phyloP scores from a whole-genome alignment of 1,284 basidiomycete species.

The Paramarasmius palmivorus region DNA sequence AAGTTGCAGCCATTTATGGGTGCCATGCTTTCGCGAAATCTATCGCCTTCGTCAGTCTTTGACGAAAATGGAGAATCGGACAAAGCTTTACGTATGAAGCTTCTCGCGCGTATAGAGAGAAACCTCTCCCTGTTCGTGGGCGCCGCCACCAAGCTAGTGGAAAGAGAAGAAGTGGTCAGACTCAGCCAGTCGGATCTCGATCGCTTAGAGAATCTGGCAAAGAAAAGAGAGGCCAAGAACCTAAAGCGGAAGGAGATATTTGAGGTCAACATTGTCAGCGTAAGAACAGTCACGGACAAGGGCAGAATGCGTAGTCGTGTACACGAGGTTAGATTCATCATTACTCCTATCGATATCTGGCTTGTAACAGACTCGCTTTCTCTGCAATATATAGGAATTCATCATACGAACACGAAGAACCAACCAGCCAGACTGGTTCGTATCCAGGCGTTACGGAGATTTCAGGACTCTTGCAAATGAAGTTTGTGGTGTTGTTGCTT shows the following conservation, averaged over 20 bases:
- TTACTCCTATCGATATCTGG: slow-evolving; percentile 12
- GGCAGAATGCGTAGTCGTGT: slow-evolving; percentile 79
- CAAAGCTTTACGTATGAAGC: slow-evolving; percentile 56
- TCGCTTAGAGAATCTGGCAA: slow-evolving; percentile 68
- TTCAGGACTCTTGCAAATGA: slow-evolving; percentile 87
- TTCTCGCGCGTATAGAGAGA: slow-evolving; percentile 78
- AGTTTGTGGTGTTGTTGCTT: slow-evolving; percentile 43
- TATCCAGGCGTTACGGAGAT: slow-evolving; percentile 93
- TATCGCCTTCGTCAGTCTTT: slow-evolving; percentile 64
- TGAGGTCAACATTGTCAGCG: slow-evolving; percentile 87
- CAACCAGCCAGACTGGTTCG: slow-evolving; percentile 77
- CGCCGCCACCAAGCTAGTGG: slow-evolving; percentile 78
- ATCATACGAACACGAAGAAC: slow-evolving; percentile 86
- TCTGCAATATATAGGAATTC: slow-evolving; percentile 71
- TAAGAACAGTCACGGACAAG: slow-evolving; percentile 79
- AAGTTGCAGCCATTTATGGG: slow-evolving; percentile 93
- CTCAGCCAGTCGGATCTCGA: slow-evolving; percentile 82
- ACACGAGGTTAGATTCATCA: slow-evolving; percentile 70
- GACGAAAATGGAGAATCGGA: slow-evolving; percentile 60
- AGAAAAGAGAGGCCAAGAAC: slow-evolving; percentile 54
- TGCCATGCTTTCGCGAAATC: slow-evolving; percentile 77
- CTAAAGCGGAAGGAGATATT: slow-evolving; percentile 58
- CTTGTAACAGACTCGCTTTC: slow-evolving; percentile 10
- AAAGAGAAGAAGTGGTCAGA: slow-evolving; percentile 85
- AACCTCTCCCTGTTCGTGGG: slow-evolving; percentile 81